Percentiles rank a stretch among this genome's conserved stretches.
Evolutionary conservation across 75 land plant genomes (phyloP).

Genomic region (Larix kaempferi): DNA sequence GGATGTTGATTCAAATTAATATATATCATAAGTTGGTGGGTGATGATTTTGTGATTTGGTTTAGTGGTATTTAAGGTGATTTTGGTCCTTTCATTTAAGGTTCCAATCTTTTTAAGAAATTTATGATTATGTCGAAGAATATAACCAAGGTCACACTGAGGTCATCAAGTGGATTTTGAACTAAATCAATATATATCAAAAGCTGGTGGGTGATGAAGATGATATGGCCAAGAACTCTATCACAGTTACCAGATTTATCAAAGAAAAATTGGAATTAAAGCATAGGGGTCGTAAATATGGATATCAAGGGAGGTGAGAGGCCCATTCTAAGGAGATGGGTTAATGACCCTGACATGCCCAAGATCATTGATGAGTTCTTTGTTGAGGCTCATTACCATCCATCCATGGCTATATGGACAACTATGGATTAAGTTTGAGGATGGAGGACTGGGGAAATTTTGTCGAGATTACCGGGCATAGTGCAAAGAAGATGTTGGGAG

Average conservation of each 20-base stretch:
- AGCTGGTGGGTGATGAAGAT: not conserved
- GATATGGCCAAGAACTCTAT: not conserved
- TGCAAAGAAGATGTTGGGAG: slow-evolving; percentile 17
- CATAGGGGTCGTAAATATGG: slow-evolving; percentile 38
- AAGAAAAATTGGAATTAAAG: not conserved
- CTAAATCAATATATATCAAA: not conserved
- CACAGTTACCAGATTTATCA: not conserved
- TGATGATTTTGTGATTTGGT: no score
- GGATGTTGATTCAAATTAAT: no score
- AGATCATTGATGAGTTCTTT: slow-evolving; percentile 37
- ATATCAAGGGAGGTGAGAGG: slow-evolving; percentile 38
- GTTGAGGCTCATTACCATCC: slow-evolving; percentile 36
- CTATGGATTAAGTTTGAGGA: no score
- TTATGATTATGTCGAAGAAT: no score
- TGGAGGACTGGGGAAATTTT: not conserved
- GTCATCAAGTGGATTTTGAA: no score
- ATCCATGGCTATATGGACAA: slow-evolving; percentile 1
- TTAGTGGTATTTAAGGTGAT: no score
- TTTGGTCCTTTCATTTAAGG: no score
- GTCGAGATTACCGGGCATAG: slow-evolving; percentile 11
- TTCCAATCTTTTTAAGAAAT: no score
- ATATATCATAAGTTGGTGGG: no score
- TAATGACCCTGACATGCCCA: slow-evolving; percentile 22
- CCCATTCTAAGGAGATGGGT: slow-evolving; percentile 34
- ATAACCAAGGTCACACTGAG: no score